Evolutionary conservation across 2,329 filamentous ascomycete genomes (phyloP).

Genomic region (Penicillium sp.): DNA sequence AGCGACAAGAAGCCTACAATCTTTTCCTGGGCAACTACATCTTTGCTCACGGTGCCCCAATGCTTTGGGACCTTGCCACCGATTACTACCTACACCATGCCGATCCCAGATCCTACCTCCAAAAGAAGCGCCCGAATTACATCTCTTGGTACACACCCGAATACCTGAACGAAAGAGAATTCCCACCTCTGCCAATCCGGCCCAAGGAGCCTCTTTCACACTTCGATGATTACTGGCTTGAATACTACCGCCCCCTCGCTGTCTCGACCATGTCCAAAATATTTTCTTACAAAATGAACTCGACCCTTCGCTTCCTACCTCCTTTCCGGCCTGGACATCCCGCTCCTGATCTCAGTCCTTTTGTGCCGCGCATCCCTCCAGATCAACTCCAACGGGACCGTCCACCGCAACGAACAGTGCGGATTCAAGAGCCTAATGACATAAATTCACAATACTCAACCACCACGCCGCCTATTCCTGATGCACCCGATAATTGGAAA

Average conservation of each 20-base stretch:
- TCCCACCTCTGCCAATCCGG: constrained; percentile 56
- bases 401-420: constrained; percentile 63
- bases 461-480: constrained; percentile 41
- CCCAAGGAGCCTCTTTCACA: constrained; percentile 52
- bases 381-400: constrained; percentile 64
- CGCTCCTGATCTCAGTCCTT: constrained; percentile 83
- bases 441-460: constrained; percentile 48
- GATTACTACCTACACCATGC: constrained; percentile 97
- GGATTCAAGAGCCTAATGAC: constrained; percentile 67
- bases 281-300: constrained; percentile 91
- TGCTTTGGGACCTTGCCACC: constrained; percentile 94
- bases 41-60: constrained; percentile 82
- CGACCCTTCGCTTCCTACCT: constrained; percentile 81
- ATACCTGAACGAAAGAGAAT: constrained; percentile 67
- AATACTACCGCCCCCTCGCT: constrained; percentile 90
- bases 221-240: constrained; percentile 95
- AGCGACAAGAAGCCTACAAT: constrained; percentile 97
- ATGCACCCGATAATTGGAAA: constrained; percentile 38
- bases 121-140: constrained; percentile 71
- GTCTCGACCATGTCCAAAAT: constrained; percentile 91
- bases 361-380: constrained; percentile 72
- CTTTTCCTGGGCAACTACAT: constrained; percentile 96
- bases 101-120: constrained; percentile 75
- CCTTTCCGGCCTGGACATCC: constrained; percentile 68
- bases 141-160: constrained; percentile 86